Conservation (phyloP, 73 alveolate genomes). For the Paraurostyla sp. region DNA sequence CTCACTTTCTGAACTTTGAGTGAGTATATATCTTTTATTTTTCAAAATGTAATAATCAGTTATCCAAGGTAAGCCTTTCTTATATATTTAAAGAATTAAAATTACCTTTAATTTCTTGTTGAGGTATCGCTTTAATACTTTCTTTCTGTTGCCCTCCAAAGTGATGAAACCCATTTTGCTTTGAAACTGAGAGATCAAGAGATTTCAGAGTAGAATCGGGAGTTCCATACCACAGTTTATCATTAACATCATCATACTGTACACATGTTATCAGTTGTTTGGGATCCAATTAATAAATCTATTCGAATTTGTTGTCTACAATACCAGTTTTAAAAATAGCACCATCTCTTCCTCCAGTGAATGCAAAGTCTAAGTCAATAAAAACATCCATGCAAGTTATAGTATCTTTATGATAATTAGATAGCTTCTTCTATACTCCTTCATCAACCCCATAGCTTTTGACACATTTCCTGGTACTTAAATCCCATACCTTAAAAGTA, state of each 20-base stretch:
- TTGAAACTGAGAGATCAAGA: too few relatives aligned
- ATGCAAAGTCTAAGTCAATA: not conserved
- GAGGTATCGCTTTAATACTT: too few relatives aligned
- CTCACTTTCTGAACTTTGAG: conserved; percentile 18
- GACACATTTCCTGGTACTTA: conserved; percentile 37
- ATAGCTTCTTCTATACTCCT: not conserved
- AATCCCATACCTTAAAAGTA: conserved; percentile 44
- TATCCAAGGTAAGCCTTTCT: conserved; percentile 61
- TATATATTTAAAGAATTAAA: not conserved
- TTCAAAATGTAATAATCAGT: conserved; percentile 47
- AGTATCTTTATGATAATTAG: conserved; percentile 22
- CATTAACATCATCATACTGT: conserved; percentile 12
- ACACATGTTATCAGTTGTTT: conserved; percentile 15
- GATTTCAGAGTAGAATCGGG: conserved; percentile 20
- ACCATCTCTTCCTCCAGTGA: conserved; percentile 60
- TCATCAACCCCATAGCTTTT: conserved; percentile 17
- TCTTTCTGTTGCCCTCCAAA: too few relatives aligned
- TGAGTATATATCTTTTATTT: conserved; percentile 29
- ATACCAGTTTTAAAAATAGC: not conserved
- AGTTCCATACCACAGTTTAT: conserved; percentile 30
- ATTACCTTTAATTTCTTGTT: conserved; percentile 34
- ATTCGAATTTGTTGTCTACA: not conserved
- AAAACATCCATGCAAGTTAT: conserved; percentile 2
- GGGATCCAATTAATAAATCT: not conserved
- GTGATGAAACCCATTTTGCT: too few relatives aligned